Evolutionary conservation across 495 filamentous ascomycete genomes (phyloP).

Genomic region (Poronia punctata): DNA sequence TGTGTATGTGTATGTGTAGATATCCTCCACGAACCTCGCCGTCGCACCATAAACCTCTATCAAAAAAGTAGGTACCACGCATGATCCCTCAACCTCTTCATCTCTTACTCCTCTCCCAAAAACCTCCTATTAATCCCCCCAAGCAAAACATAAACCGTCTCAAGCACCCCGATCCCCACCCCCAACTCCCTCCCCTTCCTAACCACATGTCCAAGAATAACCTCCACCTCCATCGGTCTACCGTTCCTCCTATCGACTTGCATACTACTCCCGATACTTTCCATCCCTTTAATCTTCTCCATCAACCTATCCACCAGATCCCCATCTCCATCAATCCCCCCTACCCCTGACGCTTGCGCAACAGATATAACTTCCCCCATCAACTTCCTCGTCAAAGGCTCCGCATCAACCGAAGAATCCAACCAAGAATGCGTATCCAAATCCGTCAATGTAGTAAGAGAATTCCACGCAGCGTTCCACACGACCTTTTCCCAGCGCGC

Average conservation of each 20-base stretch:
- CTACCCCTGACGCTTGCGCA: too few species aligned
- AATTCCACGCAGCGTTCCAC: constrained; percentile 52
- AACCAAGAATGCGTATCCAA: constrained; percentile 46
- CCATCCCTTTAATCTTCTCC: constrained; percentile 34
- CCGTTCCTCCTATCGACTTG: constrained; percentile 43
- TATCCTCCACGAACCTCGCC: too few species aligned
- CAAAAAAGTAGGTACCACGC: background rate
- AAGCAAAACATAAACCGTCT: constrained; percentile 40
- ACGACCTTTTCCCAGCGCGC: constrained; percentile 49
- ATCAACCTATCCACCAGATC: constrained; percentile 37
- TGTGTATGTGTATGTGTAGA: too few species aligned
- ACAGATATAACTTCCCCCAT: constrained; percentile 47
- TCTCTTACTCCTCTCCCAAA: too few species aligned
- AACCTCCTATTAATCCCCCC: constrained; percentile 31
- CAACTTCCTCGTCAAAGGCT: constrained; percentile 33
- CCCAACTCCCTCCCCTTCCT: constrained; percentile 43
- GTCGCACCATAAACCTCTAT: too few species aligned
- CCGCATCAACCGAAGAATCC: constrained; percentile 32
- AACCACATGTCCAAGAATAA: constrained; percentile 49
- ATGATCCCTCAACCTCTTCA: background rate
- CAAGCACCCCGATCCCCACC: constrained; percentile 39
- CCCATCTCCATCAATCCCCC: too few species aligned
- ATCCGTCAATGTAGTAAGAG: constrained; percentile 42
- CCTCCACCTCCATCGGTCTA: constrained; percentile 48
- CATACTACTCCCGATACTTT: constrained; percentile 47